Percentiles rank a stretch among this genome's conserved stretches.
Evolutionary conservation across 2,329 filamentous ascomycete genomes (phyloP).

Genomic region (Colletotrichum chrysophilum): DNA sequence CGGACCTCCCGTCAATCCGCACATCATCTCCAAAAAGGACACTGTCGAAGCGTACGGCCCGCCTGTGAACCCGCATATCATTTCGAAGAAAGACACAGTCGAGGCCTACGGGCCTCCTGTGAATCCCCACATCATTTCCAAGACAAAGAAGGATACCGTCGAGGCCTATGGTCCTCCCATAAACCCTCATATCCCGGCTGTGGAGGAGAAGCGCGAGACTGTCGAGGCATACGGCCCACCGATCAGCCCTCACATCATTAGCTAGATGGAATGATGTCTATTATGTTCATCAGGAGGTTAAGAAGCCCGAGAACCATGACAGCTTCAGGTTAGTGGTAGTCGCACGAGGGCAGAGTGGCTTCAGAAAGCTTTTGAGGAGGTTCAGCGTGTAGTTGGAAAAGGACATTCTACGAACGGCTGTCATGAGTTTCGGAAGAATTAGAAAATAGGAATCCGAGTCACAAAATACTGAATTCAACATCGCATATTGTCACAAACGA

Average conservation of each 20-base stretch:
- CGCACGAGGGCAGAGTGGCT: not conserved
- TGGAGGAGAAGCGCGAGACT: not conserved
- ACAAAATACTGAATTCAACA: not conserved
- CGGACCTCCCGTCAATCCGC: constrained; percentile 4
- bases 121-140: constrained; percentile 7
- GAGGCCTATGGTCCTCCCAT: constrained; percentile 1
- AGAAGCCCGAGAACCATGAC: not conserved
- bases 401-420: not conserved
- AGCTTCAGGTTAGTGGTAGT: not conserved
- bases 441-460: not conserved
- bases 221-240: constrained; percentile 11
- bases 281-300: not conserved
- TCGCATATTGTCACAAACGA: not conserved
- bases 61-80: not conserved
- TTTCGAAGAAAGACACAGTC: not conserved
- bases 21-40: constrained; percentile 2
- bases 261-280: not conserved
- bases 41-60: not conserved
- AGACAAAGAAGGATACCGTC: not conserved
- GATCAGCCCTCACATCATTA: constrained; percentile 5
- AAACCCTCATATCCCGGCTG: not conserved
- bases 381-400: not conserved
- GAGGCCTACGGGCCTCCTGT: constrained; percentile 13
- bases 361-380: not conserved
- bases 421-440: not conserved